Evolutionary conservation across 805 yeast genomes (phyloP).

Genomic region (Wickerhamomyces hampshirensis): DNA sequence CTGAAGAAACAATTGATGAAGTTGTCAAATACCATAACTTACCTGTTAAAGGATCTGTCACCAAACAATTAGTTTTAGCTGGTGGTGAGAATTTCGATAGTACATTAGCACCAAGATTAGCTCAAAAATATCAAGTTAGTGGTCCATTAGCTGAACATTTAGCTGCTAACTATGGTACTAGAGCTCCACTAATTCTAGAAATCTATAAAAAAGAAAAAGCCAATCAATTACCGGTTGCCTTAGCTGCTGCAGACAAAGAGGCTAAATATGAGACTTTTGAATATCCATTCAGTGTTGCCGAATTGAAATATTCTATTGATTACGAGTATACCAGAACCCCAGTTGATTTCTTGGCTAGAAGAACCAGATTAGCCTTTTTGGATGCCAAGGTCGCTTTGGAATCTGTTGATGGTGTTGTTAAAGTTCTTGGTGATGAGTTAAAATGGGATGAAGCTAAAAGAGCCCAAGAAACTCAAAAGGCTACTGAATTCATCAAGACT

Average conservation of each 20-base stretch:
- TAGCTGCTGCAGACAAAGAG: constrained; percentile 37
- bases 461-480: constrained; percentile 45
- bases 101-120: constrained; percentile 70
- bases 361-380: constrained; percentile 88
- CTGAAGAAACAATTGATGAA: constrained; percentile 83
- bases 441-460: constrained; percentile 65
- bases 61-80: constrained; percentile 47
- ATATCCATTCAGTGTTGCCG: constrained; percentile 89
- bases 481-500: constrained; percentile 55
- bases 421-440: constrained; percentile 76
- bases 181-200: constrained; percentile 76
- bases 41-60: constrained; percentile 35
- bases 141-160: constrained; percentile 75
- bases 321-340: constrained; percentile 88
- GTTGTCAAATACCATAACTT: constrained; percentile 49
- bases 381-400: constrained; percentile 78
- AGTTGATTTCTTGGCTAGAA: constrained; percentile 84
- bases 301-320: constrained; percentile 72
- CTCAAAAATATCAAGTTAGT: constrained; percentile 72
- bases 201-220: constrained; percentile 41
- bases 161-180: constrained; percentile 82
- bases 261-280: constrained; percentile 49
- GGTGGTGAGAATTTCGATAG: constrained; percentile 82
- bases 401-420: constrained; percentile 81
- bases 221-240: constrained; percentile 62